Evolutionary conservation across 495 filamentous ascomycete genomes (phyloP).

Genomic region (Tuber calosporum): DNA sequence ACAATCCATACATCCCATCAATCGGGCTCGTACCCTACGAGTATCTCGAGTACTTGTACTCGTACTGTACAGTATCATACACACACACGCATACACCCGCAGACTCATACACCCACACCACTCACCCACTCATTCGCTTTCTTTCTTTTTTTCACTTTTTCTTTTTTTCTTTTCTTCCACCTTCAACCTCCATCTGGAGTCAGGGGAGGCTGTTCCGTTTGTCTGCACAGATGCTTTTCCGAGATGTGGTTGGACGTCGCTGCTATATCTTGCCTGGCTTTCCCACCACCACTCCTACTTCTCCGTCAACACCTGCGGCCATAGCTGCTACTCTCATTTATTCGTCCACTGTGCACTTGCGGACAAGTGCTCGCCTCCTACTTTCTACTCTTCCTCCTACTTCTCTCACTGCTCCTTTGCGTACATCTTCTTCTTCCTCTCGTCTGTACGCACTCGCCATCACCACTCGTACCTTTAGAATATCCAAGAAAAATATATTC

Average conservation of each 20-base stretch:
- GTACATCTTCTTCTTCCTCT: constrained; percentile 8
- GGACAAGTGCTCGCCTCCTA: background rate
- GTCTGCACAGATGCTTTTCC: background rate
- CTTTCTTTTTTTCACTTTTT: background rate
- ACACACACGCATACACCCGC: background rate
- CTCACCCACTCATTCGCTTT: background rate
- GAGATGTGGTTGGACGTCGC: background rate
- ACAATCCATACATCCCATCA: background rate
- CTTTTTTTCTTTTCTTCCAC: background rate
- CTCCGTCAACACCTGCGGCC: background rate
- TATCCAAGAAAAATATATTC: background rate
- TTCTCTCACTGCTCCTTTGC: background rate
- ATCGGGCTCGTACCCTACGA: background rate
- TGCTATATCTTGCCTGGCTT: constrained; percentile 1
- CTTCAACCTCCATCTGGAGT: background rate
- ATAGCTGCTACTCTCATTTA: background rate
- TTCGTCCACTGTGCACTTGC: background rate
- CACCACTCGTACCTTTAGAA: background rate
- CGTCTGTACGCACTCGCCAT: constrained; percentile 5
- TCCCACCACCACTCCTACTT: background rate
- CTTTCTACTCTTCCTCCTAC: background rate
- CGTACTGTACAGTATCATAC: no score
- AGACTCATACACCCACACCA: background rate
- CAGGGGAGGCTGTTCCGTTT: background rate
- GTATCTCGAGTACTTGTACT: no score